phyloP scores from a whole-genome alignment of 495 filamentous ascomycete genomes.

The Daldinia vernicosa region DNA sequence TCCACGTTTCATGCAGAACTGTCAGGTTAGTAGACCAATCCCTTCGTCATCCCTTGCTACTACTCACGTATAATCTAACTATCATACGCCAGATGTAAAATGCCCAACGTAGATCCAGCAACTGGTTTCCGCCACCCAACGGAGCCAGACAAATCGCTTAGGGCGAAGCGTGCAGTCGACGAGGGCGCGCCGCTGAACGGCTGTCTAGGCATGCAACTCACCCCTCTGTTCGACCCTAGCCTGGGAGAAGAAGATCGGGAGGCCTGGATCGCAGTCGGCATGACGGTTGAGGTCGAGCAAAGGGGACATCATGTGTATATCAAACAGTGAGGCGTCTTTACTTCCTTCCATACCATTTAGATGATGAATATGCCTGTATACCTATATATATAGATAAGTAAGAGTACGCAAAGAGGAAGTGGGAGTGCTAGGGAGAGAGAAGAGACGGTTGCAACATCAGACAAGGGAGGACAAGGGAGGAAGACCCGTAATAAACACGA shows the following conservation, averaged over 20 bases:
- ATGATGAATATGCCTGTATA: not conserved
- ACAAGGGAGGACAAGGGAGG: no score
- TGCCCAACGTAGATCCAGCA: constrained; percentile 83
- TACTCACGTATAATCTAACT: constrained; percentile 15
- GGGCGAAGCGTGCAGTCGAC: constrained; percentile 76
- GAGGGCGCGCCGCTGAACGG: constrained; percentile 72
- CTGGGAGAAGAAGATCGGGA: constrained; percentile 47
- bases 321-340: constrained; percentile 38
- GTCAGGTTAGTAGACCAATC: constrained; percentile 54
- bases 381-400: not conserved
- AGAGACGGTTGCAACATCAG: not conserved
- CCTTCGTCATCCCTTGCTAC: not conserved
- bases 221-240: constrained; percentile 63
- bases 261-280: constrained; percentile 56
- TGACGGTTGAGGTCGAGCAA: constrained; percentile 52
- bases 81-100: constrained; percentile 66
- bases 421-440: not conserved
- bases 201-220: constrained; percentile 86
- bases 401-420: not conserved
- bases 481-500: not conserved
- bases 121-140: constrained; percentile 73
- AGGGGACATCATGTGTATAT: constrained; percentile 55
- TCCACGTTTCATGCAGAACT: constrained; percentile 75
- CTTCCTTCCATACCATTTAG: not conserved
- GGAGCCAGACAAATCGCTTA: constrained; percentile 79